Evolutionary conservation across 2,329 filamentous ascomycete species (phyloP), one percentile per base, ranked within the genome.

Genomic region (Lachnellula subtilissima): DNA sequence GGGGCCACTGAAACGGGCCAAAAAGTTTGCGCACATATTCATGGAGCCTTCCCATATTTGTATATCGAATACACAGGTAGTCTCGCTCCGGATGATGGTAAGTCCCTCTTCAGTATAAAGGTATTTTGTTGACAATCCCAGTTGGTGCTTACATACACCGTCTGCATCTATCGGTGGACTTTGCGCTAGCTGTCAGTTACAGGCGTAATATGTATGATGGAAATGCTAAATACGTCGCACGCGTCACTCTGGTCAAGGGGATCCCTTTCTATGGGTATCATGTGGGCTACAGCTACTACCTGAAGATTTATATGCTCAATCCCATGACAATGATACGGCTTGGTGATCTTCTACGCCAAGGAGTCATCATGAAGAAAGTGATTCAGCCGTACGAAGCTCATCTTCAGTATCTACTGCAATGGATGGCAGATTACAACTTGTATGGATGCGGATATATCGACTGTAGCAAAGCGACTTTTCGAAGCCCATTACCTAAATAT

Each of bases 401-500:
- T 70, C 72, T 97, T 59, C 91, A 96, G 68, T 97, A 92, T 70
- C 75, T 97, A 8, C 79, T 94, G 9, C 95, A 99, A 73, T 99
- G 95, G 83, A 97, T 99, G 94, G 88, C 87, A 61, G 95, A 99
- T 71, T 99, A 95, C 76, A 99, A 97, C 69, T 77, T 99, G 63
- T 97, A 96, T 70, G 95, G 95, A 6, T 99, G 94, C 69, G 87
- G 85, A 54, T 95, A 93, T 66, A 84, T 97, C 61, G 83, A 93
- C 56, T 87, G 85, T 50, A 77, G 77, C 9, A 88, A 84, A 60
- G 83, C 86, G 1, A 78, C 75, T 28, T 97, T 96, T 68, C 84
- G 94, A 53, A 77, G 78, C 2, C 91, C 91, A 0, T 76, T 97
- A 2, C 92, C 92, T 0, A 75, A 80, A 8, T 84, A 83, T 65